Evolutionary conservation across 2,329 filamentous ascomycete genomes (phyloP).

Genomic region (Akanthomyces dipterigenus): DNA sequence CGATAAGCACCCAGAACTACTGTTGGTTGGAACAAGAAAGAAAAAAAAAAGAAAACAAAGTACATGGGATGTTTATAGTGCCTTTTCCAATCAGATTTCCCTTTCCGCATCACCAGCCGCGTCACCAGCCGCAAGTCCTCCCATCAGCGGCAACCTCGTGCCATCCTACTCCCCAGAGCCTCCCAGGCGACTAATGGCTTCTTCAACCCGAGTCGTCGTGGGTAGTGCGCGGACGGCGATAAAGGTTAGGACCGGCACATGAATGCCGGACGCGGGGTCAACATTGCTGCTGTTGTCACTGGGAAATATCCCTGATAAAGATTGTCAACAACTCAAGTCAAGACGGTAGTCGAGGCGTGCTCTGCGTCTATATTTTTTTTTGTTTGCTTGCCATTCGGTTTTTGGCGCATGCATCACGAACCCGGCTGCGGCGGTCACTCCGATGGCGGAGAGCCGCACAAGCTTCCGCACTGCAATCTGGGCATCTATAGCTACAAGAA

Average conservation of each 20-base stretch:
- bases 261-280: constrained; percentile 45
- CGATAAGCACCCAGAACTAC: too few relatives aligned
- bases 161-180: constrained; percentile 53
- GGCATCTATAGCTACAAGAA: too few relatives aligned
- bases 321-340: too few relatives aligned
- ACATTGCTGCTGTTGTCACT: constrained; percentile 15
- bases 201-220: too few relatives aligned
- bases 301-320: background rate
- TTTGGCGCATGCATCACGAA: constrained; percentile 10
- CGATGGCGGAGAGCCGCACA: background rate
- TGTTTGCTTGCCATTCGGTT: constrained; percentile 4
- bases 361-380: background rate
- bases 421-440: background rate
- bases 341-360: too few relatives aligned
- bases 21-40: too few relatives aligned
- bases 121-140: too few relatives aligned
- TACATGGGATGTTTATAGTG: constrained; percentile 15
- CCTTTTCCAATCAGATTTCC: constrained; percentile 43
- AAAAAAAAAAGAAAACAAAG: too few relatives aligned
- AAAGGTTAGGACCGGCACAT: constrained; percentile 58
- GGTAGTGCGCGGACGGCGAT: constrained; percentile 53
- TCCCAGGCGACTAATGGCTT: constrained; percentile 52
- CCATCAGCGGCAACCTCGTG: constrained; percentile 50
- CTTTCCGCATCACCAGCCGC: constrained; percentile 51
- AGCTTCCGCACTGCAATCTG: background rate